Conservation (phyloP, 1,284 basidiomycete genomes). For the Irpex rosettiformis region DNA sequence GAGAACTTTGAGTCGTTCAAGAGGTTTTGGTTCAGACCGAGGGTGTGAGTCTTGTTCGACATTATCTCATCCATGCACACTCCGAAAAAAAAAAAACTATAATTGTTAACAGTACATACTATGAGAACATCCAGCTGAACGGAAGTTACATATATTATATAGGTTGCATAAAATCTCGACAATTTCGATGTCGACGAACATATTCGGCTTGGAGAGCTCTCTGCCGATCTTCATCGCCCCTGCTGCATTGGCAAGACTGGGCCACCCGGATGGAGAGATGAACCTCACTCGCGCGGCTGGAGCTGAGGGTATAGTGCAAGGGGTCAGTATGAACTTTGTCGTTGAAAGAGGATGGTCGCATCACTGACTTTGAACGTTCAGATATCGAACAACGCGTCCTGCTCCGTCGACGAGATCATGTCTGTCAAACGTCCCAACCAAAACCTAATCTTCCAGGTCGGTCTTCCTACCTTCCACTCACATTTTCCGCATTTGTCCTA, state of each 20-base stretch:
- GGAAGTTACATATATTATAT: too few relatives aligned
- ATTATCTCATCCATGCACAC: too few relatives aligned
- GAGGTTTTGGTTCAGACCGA: constrained; percentile 48
- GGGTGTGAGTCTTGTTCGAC: constrained; percentile 30
- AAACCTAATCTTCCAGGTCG: constrained; percentile 45
- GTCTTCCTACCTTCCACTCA: background rate
- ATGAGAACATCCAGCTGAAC: background rate
- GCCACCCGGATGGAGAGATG: constrained; percentile 63
- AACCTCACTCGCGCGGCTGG: constrained; percentile 55
- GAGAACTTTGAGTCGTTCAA: constrained; percentile 44
- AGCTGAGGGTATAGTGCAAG: constrained; percentile 55
- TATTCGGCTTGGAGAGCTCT: constrained; percentile 36
- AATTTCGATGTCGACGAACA: constrained; percentile 32
- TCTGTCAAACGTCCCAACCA: constrained; percentile 44
- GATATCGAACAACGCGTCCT: constrained; percentile 52
- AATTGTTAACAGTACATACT: too few relatives aligned
- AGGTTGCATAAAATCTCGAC: constrained; percentile 32
- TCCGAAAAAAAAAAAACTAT: too few relatives aligned
- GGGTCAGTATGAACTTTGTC: constrained; percentile 35
- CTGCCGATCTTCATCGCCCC: constrained; percentile 54
- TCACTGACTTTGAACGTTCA: background rate
- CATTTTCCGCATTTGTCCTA: background rate
- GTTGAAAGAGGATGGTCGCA: background rate
- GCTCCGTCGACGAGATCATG: constrained; percentile 55
- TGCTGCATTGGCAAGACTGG: constrained; percentile 59